Evolutionary conservation across 108 stramenopile species (phyloP).

Genomic region (Stephanodiscus minutulus): DNA sequence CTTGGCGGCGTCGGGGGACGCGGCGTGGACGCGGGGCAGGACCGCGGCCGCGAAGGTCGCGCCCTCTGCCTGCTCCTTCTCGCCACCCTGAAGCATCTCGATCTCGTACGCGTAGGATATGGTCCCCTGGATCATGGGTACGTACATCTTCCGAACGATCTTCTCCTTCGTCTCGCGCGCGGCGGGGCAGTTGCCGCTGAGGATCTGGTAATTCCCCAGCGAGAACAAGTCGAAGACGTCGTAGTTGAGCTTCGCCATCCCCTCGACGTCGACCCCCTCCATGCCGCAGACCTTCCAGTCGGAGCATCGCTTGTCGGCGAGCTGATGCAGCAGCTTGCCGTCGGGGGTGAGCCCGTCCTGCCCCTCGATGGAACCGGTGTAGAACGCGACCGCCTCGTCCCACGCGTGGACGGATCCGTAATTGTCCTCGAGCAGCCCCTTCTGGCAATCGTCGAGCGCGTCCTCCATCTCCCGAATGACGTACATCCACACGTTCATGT

Average conservation of each 20-base stretch:
- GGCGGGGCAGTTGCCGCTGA: constrained; percentile 51
- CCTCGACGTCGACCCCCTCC: constrained; percentile 42
- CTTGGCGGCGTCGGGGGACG: constrained; percentile 51
- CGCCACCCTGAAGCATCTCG: constrained; percentile 42
- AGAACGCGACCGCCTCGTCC: constrained; percentile 74
- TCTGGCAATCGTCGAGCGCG: constrained; percentile 72
- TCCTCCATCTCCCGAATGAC: constrained; percentile 73
- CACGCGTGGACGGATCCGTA: constrained; percentile 67
- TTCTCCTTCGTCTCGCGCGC: constrained; percentile 50
- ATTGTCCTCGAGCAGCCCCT: constrained; percentile 59
- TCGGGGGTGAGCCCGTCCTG: constrained; percentile 45
- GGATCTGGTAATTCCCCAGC: constrained; percentile 51
- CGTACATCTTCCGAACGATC: constrained; percentile 62
- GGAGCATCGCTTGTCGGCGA: constrained; percentile 65
- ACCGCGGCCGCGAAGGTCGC: constrained; percentile 76
- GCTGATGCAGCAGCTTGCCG: constrained; percentile 59
- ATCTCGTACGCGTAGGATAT: constrained; percentile 68
- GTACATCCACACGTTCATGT: constrained; percentile 76
- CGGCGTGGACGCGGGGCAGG: constrained; percentile 65
- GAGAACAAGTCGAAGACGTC: constrained; percentile 60
- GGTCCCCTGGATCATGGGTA: constrained; percentile 79
- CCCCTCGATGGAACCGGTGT: constrained; percentile 56
- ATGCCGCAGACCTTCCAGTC: constrained; percentile 70
- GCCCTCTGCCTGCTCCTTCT: constrained; percentile 71
- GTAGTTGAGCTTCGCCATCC: constrained; percentile 57